Evolutionary conservation across 2,329 filamentous ascomycete genomes (phyloP).

Genomic region (Ceratocystis smalleyi): DNA sequence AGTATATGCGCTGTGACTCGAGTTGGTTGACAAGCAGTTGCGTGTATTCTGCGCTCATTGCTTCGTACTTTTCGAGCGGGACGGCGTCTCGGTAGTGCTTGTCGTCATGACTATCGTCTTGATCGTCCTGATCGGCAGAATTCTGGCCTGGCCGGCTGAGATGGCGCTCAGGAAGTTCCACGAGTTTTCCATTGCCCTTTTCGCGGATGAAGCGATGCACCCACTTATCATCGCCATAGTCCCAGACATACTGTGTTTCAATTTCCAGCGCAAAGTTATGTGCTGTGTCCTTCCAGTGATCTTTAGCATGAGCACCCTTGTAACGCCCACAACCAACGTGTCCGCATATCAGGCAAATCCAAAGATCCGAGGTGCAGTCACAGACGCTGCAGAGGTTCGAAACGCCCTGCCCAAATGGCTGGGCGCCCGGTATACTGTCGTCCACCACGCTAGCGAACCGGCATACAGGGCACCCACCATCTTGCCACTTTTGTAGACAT

Average conservation of each 20-base stretch:
- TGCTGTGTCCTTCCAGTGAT: slow-evolving; percentile 76
- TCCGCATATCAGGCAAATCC: slow-evolving; percentile 91
- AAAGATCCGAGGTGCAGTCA: slow-evolving; percentile 66
- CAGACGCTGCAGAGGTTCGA: slow-evolving; percentile 70
- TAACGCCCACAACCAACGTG: slow-evolving; percentile 89
- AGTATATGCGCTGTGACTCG: slow-evolving; percentile 83
- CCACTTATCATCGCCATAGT: slow-evolving; percentile 90
- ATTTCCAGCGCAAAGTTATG: slow-evolving; percentile 91
- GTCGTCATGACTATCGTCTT: slow-evolving; percentile 20
- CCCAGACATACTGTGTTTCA: slow-evolving; percentile 90
- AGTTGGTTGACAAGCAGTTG: slow-evolving; percentile 85
- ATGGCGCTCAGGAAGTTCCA: slow-evolving; percentile 56
- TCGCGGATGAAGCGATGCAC: slow-evolving; percentile 90
- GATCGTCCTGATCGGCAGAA: slow-evolving; percentile 20
- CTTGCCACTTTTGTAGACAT: slow-evolving; percentile 91
- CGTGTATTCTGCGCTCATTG: slow-evolving; percentile 84
- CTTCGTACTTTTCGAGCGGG: slow-evolving; percentile 52
- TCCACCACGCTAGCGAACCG: slow-evolving; percentile 56
- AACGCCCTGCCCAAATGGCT: slow-evolving; percentile 40
- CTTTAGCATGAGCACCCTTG: slow-evolving; percentile 82
- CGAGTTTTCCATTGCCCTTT: slow-evolving; percentile 80
- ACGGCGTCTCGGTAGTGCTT: slow-evolving; percentile 45
- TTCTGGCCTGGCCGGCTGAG: slow-evolving; percentile 3
- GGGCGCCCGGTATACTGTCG: slow-evolving; percentile 25
- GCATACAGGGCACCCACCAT: slow-evolving; percentile 85